These are phyloP conservation scores for Pythium rhizo-oryzae DNA, from an alignment of 352 stramenopile species.

Conservation along the genomic window DNA sequence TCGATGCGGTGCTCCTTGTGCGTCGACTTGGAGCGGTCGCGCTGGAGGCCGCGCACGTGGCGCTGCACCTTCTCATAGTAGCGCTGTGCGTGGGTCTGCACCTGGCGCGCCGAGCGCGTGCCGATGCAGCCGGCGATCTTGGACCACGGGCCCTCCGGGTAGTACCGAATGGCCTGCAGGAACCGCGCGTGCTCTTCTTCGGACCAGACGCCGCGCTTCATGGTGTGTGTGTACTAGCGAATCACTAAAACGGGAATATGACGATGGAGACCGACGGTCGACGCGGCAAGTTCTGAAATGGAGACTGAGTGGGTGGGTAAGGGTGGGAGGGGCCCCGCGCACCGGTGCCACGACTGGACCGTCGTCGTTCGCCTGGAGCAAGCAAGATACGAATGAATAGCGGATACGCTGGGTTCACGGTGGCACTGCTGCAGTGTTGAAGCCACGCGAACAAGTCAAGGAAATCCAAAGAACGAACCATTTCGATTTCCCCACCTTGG, in stretches of 20 bases:
- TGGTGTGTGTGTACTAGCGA: background rate
- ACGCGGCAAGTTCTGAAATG: constrained; percentile 12
- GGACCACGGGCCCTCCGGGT: constrained; percentile 41
- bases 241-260: too few species aligned
- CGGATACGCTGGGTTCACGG: background rate
- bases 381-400: background rate
- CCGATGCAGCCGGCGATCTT: constrained; percentile 34
- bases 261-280: background rate
- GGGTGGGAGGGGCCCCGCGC: too few species aligned
- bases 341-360: too few species aligned
- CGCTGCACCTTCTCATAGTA: constrained; percentile 81
- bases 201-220: constrained; percentile 35
- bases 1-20: constrained; percentile 30
- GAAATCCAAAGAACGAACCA: background rate
- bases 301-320: background rate
- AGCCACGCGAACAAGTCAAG: background rate
- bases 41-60: constrained; percentile 47
- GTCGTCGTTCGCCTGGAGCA: too few species aligned
- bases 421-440: background rate
- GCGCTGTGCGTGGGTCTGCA: constrained; percentile 61
- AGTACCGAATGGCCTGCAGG: constrained; percentile 35
- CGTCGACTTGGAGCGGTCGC: constrained; percentile 24
- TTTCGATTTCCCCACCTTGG: too few species aligned
- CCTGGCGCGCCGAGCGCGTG: constrained; percentile 55
- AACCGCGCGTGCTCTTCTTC: constrained; percentile 43